Base-by-base conservation (phyloP, 1,139 yeast genomes). In the Kodamaea ohmeri region DNA sequence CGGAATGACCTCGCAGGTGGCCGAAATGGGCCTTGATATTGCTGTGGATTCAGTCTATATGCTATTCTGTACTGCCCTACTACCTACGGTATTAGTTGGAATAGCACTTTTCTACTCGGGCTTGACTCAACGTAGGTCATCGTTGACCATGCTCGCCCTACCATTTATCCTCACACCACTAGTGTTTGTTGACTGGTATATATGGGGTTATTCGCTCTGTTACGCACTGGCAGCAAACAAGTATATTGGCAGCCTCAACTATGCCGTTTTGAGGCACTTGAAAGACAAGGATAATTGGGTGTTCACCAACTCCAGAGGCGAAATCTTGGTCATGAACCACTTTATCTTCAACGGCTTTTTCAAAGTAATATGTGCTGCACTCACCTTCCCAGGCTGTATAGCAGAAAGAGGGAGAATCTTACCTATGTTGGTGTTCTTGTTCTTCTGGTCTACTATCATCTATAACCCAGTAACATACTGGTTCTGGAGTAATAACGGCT, bases 391-490 rank as follows among this genome's bases (percentile, higher is more conserved):
- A 0, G 75, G 73, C 0, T 76, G 82, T 43, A 61, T 75, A 4
- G 77, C 78, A 2, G 84, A 78, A 47, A 61, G 85, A 39, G 85
- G 83, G 1, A 50, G 83, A 34, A 46, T 78, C 2, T 39, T 71
- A 11, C 83, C 84, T 1, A 71, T 78, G 63, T 43, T 76, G 6
- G 59, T 78, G 8, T 79, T 79, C 48, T 39, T 74, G n/a, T 62
- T 76, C 34, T 49, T 66, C 15, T 79, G 85, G 84, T 67, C 79
- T 8, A 60, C 70, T 3, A 54, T 78, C 9, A 76, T 79, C n/a
- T 79, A 79, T 51, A 78, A 78, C 49, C 85, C 85, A 0, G 72
- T 78, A 1, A 78, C 80, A 2, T 78, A 77, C 52, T 79, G 85
- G 85, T 71, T 78, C 47, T 79, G 85, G 85, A 78, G 78, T 52